A percentile compares a stretch with the other conserved stretches of the same genome.
Evolutionary conservation across 441 rosid genomes (phyloP).

Genomic region (Gossypium laxum): DNA sequence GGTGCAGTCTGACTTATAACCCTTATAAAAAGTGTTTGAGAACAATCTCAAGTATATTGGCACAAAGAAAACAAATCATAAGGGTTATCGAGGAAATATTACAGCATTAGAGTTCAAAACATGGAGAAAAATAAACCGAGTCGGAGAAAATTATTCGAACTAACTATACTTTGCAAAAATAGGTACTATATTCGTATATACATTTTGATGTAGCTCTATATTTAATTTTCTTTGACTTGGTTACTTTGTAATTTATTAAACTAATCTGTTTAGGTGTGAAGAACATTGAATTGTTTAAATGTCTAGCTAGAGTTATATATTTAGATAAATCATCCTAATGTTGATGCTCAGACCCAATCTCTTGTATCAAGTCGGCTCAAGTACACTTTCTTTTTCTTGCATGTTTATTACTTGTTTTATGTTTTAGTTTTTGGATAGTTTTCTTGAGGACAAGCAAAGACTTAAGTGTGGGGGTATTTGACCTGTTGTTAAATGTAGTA

Average conservation of each 20-base stretch:
- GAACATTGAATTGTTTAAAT: too few relatives aligned
- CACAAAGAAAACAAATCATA: background rate
- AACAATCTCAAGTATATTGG: background rate
- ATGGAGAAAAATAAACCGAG: background rate
- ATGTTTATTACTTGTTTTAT: background rate
- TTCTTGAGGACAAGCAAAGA: background rate
- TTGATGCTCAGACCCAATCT: background rate
- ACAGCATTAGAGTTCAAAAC: background rate
- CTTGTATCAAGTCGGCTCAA: background rate
- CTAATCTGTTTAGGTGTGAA: too few relatives aligned
- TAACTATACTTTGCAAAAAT: background rate
- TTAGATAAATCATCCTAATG: too few relatives aligned
- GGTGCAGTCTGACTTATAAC: background rate
- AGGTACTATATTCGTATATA: too few relatives aligned
- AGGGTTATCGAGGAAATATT: background rate
- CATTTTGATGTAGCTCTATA: too few relatives aligned
- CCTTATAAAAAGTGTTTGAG: background rate
- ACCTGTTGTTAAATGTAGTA: background rate
- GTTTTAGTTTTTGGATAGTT: background rate
- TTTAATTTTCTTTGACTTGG: too few relatives aligned
- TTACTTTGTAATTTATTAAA: too few relatives aligned
- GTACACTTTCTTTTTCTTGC: background rate
- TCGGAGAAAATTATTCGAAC: background rate
- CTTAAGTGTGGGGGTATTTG: background rate
- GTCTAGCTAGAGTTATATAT: too few relatives aligned